A percentile compares a stretch with the other conserved stretches of the same genome.
Evolutionary conservation across 495 filamentous ascomycete species (phyloP).

Genomic region (Parathielavia hyrcaniae): DNA sequence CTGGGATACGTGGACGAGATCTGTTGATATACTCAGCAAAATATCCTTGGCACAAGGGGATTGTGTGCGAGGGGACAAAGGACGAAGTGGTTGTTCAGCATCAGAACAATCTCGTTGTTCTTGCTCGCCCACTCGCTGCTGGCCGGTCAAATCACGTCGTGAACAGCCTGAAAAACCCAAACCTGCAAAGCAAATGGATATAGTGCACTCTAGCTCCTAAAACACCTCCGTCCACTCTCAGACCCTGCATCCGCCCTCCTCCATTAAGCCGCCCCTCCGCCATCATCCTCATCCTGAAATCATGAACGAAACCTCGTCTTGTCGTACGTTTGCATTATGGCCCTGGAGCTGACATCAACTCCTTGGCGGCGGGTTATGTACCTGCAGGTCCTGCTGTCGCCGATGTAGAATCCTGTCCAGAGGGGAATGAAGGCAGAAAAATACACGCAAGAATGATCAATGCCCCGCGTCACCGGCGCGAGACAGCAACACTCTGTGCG

Average conservation of each 20-base stretch:
- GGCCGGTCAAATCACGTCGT: background rate
- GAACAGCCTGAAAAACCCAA: background rate
- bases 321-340: conserved; percentile 22
- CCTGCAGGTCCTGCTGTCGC: conserved; percentile 20
- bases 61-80: background rate
- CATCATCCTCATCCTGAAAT: conserved; percentile 15
- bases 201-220: conserved; percentile 15
- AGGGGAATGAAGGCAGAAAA: conserved; percentile 21
- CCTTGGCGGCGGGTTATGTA: conserved; percentile 23
- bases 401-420: conserved; percentile 27
- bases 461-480: conserved; percentile 11
- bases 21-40: background rate
- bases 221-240: background rate
- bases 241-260: background rate
- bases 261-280: conserved; percentile 4
- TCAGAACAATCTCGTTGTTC: background rate
- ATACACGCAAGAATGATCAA: conserved; percentile 32
- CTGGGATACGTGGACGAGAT: background rate
- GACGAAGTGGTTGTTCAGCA: background rate
- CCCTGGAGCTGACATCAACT: conserved; percentile 12
- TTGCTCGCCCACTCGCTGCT: background rate
- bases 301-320: conserved; percentile 25
- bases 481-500: background rate
- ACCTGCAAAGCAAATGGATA: conserved; percentile 22
- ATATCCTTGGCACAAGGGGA: background rate